Percentiles rank a stretch among this genome's conserved stretches.
These are phyloP conservation scores for Vitis rupestris DNA, from an alignment of 164 flowering plant genomes.

Conservation along the genomic window DNA sequence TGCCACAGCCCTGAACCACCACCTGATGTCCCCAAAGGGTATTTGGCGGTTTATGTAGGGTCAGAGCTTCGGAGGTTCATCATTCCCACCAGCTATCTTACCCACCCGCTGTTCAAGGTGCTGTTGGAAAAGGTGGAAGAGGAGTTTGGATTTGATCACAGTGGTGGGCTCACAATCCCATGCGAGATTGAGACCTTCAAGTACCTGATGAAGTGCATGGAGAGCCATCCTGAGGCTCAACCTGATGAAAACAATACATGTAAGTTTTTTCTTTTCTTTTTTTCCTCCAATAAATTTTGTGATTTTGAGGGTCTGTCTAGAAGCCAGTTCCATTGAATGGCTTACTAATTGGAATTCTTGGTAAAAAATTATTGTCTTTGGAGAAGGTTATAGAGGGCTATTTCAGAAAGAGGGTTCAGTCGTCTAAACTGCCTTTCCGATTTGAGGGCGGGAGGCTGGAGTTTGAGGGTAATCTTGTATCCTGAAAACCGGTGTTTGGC, in stretches of 20 bases:
- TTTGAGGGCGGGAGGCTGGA: too few species aligned
- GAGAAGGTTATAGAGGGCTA: too few species aligned
- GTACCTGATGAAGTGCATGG: constrained; percentile 74
- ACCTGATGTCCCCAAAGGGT: constrained; percentile 78
- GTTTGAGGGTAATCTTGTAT: too few species aligned
- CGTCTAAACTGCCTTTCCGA: too few species aligned
- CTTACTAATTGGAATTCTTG: neutral
- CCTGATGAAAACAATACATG: constrained; percentile 18
- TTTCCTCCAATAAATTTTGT: neutral
- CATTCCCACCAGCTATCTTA: constrained; percentile 79
- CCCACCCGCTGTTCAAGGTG: constrained; percentile 66
- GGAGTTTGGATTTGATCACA: constrained; percentile 84
- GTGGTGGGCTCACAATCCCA: constrained; percentile 81
- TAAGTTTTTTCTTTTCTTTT: neutral
- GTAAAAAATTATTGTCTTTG: too few species aligned
- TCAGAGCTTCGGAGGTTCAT: constrained; percentile 88
- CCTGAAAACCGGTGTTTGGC: too few species aligned
- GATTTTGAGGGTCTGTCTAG: neutral
- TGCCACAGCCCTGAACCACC: constrained; percentile 72
- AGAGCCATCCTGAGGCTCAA: constrained; percentile 36
- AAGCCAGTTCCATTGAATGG: neutral
- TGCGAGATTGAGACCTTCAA: constrained; percentile 93
- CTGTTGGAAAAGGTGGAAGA: constrained; percentile 84
- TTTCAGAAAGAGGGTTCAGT: too few species aligned
- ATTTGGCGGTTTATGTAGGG: constrained; percentile 89